Evolutionary conservation across 2,329 filamentous ascomycete species (phyloP).

Genomic region (Microascus cirrosus): DNA sequence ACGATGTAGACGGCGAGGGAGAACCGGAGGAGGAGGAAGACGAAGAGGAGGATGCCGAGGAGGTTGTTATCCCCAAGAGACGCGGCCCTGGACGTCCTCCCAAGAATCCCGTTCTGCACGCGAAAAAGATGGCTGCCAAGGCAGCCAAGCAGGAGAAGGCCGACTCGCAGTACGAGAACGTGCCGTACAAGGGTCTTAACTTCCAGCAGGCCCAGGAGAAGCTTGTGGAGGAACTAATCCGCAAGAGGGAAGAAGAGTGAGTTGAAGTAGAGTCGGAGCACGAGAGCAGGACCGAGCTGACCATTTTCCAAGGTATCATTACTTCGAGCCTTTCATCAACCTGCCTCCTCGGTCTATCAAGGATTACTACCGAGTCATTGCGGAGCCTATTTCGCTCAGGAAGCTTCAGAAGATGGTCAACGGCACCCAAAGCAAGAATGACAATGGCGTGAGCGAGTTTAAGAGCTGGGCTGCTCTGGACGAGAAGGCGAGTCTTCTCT

Average conservation of each 20-base stretch:
- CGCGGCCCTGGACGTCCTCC: conserved; percentile 9
- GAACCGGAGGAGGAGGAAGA: conserved; percentile 19
- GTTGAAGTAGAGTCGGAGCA: conserved; percentile 12
- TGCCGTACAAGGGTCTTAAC: conserved; percentile 57
- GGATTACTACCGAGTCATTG: conserved; percentile 81
- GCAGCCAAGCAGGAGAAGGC: conserved; percentile 21
- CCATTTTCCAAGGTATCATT: conserved; percentile 19
- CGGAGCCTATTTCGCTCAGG: conserved; percentile 67
- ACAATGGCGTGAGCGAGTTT: conserved; percentile 53
- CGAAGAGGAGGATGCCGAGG: conserved; percentile 15
- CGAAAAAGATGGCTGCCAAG: conserved; percentile 9
- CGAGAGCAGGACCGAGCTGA: background rate
- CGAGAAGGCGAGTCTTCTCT: conserved; percentile 68
- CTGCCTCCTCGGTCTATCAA: conserved; percentile 64
- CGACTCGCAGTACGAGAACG: conserved; percentile 41
- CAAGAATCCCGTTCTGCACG: conserved; percentile 12
- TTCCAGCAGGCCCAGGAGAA: conserved; percentile 85
- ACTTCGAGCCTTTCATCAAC: conserved; percentile 64
- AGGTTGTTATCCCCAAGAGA: background rate
- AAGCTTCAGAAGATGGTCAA: conserved; percentile 67
- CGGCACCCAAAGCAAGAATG: conserved; percentile 58
- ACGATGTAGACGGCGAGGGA: conserved; percentile 16
- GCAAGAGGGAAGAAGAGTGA: conserved; percentile 55
- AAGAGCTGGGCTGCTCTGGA: conserved; percentile 77
- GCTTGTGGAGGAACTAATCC: conserved; percentile 64